These are phyloP conservation scores for Penicillium bovifimosum DNA, from an alignment of 495 filamentous ascomycete species.

Conservation along the genomic window DNA sequence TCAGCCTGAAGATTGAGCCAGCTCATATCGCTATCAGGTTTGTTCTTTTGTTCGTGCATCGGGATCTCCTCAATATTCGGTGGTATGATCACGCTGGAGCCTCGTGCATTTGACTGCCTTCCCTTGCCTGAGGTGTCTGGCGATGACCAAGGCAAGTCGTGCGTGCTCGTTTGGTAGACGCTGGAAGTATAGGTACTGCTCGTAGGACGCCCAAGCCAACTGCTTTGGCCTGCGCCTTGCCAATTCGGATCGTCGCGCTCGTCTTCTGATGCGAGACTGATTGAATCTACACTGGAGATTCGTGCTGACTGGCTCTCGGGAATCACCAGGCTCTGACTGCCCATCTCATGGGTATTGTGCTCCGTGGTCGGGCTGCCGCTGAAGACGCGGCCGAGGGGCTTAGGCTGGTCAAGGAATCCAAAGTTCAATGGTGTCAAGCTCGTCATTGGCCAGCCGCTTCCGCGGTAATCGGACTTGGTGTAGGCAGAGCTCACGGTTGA, in stretches of 20 bases:
- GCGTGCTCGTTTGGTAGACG: slow-evolving; percentile 38
- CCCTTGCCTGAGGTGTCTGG: slow-evolving; percentile 13
- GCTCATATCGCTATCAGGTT: slow-evolving; percentile 60
- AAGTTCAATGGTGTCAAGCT: slow-evolving; percentile 33
- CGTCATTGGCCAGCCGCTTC: slow-evolving; percentile 37
- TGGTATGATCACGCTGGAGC: slow-evolving; percentile 33
- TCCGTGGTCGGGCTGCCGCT: slow-evolving; percentile 66
- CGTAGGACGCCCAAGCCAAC: slow-evolving; percentile 44
- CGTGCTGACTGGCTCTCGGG: slow-evolving; percentile 56
- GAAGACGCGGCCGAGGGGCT: slow-evolving; percentile 48
- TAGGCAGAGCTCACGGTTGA: slow-evolving; percentile 26
- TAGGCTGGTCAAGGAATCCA: slow-evolving; percentile 36
- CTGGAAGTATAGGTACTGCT: slow-evolving; percentile 61
- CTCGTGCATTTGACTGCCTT: slow-evolving; percentile 27
- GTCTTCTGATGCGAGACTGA: slow-evolving; percentile 52
- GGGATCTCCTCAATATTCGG: slow-evolving; percentile 41
- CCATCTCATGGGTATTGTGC: slow-evolving; percentile 34
- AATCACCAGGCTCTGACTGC: slow-evolving; percentile 36
- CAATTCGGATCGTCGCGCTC: slow-evolving; percentile 46
- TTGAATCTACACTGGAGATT: slow-evolving; percentile 55
- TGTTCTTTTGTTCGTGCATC: slow-evolving; percentile 21
- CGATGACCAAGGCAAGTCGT: slow-evolving; percentile 22
- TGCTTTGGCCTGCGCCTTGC: slow-evolving; percentile 36
- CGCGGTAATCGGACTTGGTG: slow-evolving; percentile 33
- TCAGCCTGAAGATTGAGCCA: slow-evolving; percentile 61